These are phyloP conservation scores for Diaporthe batatas DNA, from an alignment of 2,329 filamentous ascomycete species.

Conservation along the genomic window DNA sequence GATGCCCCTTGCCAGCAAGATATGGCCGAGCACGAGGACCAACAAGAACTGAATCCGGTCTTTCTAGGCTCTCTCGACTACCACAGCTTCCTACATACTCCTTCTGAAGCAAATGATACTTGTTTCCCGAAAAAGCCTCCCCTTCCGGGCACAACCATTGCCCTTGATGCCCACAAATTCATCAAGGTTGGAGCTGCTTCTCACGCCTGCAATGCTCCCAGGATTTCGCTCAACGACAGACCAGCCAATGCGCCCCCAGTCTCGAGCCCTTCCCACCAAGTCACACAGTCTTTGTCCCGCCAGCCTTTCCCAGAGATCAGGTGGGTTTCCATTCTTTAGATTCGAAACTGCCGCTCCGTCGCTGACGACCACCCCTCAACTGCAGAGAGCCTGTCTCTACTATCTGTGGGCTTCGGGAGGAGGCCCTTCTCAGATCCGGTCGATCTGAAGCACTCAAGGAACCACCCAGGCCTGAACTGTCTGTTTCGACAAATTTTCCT, in stretches of 20 bases:
- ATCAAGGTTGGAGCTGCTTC: neutral
- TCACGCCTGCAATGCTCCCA: neutral
- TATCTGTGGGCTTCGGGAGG: neutral
- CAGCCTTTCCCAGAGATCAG: neutral
- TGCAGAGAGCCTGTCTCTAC: neutral
- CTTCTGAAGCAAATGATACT: neutral
- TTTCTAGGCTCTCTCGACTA: conserved; percentile 35
- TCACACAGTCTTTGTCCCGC: neutral
- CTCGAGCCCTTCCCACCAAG: neutral
- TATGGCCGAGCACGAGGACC: neutral
- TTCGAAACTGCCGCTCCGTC: neutral
- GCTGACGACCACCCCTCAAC: neutral
- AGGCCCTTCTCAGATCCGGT: neutral
- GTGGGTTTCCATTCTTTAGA: conserved; percentile 3
- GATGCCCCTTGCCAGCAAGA: neutral
- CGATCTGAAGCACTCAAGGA: neutral
- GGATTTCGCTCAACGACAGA: neutral
- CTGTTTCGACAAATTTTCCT: conserved; percentile 2
- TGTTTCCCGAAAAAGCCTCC: neutral
- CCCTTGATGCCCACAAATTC: neutral
- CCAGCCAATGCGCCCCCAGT: neutral
- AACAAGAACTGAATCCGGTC: conserved; percentile 3
- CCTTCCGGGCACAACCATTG: neutral
- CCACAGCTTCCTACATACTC: conserved; percentile 27
- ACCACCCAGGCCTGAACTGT: neutral